A percentile compares a stretch with the other conserved stretches of the same genome.
Conservation (phyloP, 495 filamentous ascomycete species). For the Cercophora newfieldiana region DNA sequence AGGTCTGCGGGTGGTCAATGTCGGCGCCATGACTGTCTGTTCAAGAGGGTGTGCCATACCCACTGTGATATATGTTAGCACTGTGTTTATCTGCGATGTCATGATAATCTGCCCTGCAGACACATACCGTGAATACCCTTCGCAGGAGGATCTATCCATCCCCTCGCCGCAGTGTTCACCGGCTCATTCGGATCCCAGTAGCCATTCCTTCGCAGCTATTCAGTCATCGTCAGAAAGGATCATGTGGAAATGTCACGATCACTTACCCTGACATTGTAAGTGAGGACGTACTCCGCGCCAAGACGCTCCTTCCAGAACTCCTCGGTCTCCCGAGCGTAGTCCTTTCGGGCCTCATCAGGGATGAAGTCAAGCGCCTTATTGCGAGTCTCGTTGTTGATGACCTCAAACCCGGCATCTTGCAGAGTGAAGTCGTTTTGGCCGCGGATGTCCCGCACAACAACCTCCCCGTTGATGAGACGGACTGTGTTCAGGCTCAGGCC, state of each 20-base stretch:
- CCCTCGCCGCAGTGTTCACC: not conserved
- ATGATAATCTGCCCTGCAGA: no score
- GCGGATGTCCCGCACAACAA: not conserved
- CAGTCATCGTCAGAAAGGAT: not conserved
- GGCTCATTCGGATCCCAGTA: constrained; percentile 4
- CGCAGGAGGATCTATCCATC: not conserved
- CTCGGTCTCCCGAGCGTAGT: not conserved
- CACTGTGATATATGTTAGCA: not conserved
- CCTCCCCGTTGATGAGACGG: not conserved
- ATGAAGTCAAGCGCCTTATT: not conserved
- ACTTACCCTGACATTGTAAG: not conserved
- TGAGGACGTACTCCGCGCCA: not conserved
- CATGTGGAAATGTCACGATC: not conserved
- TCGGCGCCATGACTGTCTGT: not conserved
- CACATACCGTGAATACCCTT: constrained; percentile 2
- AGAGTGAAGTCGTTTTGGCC: not conserved
- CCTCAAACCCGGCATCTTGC: not conserved
- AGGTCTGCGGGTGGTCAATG: not conserved
- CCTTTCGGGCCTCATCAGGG: not conserved
- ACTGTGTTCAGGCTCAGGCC: not conserved
- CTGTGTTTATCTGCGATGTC: not conserved
- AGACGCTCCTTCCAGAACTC: not conserved
- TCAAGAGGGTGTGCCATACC: not conserved
- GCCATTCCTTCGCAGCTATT: not conserved
- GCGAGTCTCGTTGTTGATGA: not conserved